Evolutionary conservation across 169 alveolate genomes (phyloP).

Genomic region (Cryptosporidium parvum): DNA sequence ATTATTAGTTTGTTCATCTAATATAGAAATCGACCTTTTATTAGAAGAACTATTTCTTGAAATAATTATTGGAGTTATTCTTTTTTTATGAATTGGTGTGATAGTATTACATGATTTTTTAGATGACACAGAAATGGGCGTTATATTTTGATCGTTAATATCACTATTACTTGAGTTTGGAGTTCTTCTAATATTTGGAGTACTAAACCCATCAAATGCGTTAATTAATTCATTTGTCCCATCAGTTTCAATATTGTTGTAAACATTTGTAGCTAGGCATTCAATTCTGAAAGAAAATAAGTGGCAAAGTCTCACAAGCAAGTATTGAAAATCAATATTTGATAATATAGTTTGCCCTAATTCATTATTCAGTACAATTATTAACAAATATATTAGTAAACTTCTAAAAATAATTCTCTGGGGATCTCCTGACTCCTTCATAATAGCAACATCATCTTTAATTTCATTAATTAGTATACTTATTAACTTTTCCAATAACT

Average conservation of each 20-base stretch:
- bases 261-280: conserved; percentile 43
- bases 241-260: conserved; percentile 1
- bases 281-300: conserved; percentile 49
- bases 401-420: conserved; percentile 62
- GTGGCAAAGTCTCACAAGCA: conserved; percentile 24
- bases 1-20: not conserved
- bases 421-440: conserved; percentile 40
- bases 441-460: conserved; percentile 20
- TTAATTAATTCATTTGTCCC: not conserved
- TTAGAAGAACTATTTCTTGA: conserved; percentile 5
- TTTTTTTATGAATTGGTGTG: conserved; percentile 8
- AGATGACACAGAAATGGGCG: not conserved
- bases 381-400: conserved; percentile 25
- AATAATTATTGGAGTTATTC: conserved; percentile 49
- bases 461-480: conserved; percentile 34
- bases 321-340: conserved; percentile 14
- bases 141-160: conserved; percentile 3
- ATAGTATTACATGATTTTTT: conserved; percentile 23
- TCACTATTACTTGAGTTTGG: conserved; percentile 23
- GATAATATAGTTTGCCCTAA: not conserved
- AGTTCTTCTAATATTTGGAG: conserved; percentile 19
- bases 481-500: conserved; percentile 6
- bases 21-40: not conserved
- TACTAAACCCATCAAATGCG: not conserved
- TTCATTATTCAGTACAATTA: not conserved